Evolutionary conservation across 768 basidiomycete genomes (phyloP).

Genomic region (Russula emetica): DNA sequence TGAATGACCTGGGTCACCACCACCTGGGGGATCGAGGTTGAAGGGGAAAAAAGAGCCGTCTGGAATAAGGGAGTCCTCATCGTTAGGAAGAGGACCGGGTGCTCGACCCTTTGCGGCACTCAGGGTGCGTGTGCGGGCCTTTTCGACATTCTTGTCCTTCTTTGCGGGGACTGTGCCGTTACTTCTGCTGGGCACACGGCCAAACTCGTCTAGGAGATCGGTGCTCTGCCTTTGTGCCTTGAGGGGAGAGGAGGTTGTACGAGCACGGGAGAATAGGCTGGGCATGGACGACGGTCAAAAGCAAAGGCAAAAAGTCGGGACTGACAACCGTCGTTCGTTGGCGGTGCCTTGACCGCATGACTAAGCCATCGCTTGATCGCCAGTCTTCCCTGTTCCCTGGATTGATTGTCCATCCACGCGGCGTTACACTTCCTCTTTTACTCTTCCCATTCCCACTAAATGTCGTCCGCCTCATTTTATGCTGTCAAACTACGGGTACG

Average conservation of each 20-base stretch:
- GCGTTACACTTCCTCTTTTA: neutral
- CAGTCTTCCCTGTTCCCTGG: too few relatives aligned
- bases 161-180: constrained; percentile 29
- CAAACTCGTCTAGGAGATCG: constrained; percentile 57
- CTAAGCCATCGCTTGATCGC: neutral
- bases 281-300: constrained; percentile 47
- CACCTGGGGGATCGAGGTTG: constrained; percentile 33
- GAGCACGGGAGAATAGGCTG: constrained; percentile 67
- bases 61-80: constrained; percentile 33
- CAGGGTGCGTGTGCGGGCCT: constrained; percentile 42
- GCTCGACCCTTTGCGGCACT: constrained; percentile 37
- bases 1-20: constrained; percentile 22
- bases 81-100: constrained; percentile 38
- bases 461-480: neutral
- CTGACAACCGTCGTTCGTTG: constrained; percentile 2
- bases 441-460: neutral
- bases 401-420: too few relatives aligned
- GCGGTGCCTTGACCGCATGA: neutral
- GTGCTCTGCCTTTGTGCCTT: constrained; percentile 30
- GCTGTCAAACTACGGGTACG: too few relatives aligned
- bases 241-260: constrained; percentile 53
- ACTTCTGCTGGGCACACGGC: constrained; percentile 48
- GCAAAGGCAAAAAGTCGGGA: constrained; percentile 2
- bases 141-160: constrained; percentile 43
- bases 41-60: constrained; percentile 38